Evolutionary conservation across 345 rosid genomes (phyloP).

Genomic region (Brassica cretica): DNA sequence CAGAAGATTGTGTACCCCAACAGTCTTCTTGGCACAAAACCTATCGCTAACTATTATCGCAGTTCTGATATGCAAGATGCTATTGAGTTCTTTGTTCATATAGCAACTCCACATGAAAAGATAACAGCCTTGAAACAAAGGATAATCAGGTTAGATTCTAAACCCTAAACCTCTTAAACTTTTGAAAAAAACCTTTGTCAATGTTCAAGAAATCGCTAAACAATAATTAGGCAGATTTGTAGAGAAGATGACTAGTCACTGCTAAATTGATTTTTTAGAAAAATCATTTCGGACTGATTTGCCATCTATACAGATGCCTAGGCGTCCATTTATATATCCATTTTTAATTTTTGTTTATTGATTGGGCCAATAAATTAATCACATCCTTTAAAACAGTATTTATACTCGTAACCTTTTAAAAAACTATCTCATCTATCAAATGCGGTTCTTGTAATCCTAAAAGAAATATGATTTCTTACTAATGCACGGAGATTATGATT

Average conservation of each 20-base stretch:
- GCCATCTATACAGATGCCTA: no score
- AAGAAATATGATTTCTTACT: no score
- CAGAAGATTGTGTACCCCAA: constrained; percentile 68
- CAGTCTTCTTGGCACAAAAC: constrained; percentile 64
- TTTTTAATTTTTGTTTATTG: no score
- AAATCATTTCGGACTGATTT: no score
- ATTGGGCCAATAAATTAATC: no score
- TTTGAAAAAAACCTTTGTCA: neutral
- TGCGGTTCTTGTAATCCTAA: no score
- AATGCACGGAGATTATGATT: no score
- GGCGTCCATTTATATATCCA: neutral
- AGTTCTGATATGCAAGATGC: constrained; percentile 93
- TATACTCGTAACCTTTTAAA: no score
- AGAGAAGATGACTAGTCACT: neutral
- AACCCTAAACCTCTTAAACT: neutral
- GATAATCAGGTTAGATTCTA: constrained; percentile 48
- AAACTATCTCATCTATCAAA: no score
- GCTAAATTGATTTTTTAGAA: no score
- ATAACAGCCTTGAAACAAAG: constrained; percentile 61
- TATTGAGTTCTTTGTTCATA: constrained; percentile 73
- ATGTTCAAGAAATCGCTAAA: neutral
- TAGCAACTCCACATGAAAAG: constrained; percentile 75
- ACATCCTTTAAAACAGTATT: no score
- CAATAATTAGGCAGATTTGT: neutral
- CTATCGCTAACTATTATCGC: constrained; percentile 78